phyloP scores from a whole-genome alignment of 1,284 basidiomycete species.

The Leccinum pachyderme region DNA sequence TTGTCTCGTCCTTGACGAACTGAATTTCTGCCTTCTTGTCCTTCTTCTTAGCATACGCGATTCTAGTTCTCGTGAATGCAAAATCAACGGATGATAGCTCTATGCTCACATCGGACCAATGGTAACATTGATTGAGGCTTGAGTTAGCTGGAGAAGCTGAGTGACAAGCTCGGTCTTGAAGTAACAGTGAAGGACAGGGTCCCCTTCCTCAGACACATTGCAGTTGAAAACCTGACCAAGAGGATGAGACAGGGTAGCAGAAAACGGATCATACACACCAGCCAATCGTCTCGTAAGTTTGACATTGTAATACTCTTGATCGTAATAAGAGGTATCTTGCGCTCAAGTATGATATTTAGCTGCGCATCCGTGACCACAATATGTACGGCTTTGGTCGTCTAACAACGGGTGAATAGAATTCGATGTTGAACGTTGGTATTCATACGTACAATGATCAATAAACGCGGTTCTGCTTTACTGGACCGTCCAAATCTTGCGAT shows the following conservation, averaged over 20 bases:
- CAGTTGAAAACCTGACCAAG: constrained; percentile 61
- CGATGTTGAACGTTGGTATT: constrained; percentile 13
- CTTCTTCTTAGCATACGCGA: constrained; percentile 95
- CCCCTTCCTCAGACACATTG: constrained; percentile 85
- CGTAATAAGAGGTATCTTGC: constrained; percentile 86
- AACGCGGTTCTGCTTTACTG: constrained; percentile 91
- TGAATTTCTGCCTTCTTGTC: constrained; percentile 91
- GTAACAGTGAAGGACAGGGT: constrained; percentile 86
- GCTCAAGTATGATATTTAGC: constrained; percentile 65
- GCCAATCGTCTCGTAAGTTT: constrained; percentile 92
- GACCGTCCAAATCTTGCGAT: constrained; percentile 88
- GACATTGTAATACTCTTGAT: constrained; percentile 88
- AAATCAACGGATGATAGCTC: neutral
- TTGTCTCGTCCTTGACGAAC: constrained; percentile 86
- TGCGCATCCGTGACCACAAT: constrained; percentile 76
- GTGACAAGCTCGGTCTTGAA: constrained; percentile 97
- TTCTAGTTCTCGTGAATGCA: constrained; percentile 41
- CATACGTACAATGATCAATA: constrained; percentile 79
- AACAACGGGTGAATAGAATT: constrained; percentile 4
- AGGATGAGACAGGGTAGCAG: neutral
- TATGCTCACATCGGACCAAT: constrained; percentile 71
- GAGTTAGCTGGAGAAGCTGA: constrained; percentile 79
- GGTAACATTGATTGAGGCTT: constrained; percentile 72
- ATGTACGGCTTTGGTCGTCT: constrained; percentile 91
- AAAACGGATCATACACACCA: constrained; percentile 49